Evolutionary conservation across 2,329 filamentous ascomycete genomes (phyloP).

Genomic region (Trichoderma atrobrunneum): DNA sequence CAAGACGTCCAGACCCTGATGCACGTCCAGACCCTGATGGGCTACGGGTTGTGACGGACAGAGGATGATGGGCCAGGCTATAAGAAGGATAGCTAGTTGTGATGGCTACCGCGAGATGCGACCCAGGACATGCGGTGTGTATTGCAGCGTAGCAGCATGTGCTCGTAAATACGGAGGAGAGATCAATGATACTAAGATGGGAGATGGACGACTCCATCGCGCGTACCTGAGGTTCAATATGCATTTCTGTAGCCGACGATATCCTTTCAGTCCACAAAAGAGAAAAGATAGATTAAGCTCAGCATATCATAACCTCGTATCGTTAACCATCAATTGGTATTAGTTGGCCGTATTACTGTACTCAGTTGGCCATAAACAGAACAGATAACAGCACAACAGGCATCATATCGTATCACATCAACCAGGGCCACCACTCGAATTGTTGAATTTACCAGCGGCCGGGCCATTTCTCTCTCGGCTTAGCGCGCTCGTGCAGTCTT

Average conservation of each 20-base stretch:
- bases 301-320: no score
- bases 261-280: not conserved
- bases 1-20: not conserved
- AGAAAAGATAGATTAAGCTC: not conserved
- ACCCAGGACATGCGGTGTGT: not conserved
- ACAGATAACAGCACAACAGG: not conserved
- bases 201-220: not conserved
- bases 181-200: not conserved
- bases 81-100: not conserved
- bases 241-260: not conserved
- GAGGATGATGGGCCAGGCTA: not conserved
- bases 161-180: not conserved
- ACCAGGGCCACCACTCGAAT: not conserved
- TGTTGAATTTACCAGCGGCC: not conserved
- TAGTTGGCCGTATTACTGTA: not conserved
- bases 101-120: not conserved
- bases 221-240: not conserved
- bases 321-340: not conserved
- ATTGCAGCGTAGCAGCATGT: no score
- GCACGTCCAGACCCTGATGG: not conserved
- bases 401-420: not conserved
- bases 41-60: not conserved
- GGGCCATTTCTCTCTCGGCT: not conserved
- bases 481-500: conserved; percentile 10
- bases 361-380: not conserved